Percentiles rank a stretch among this genome's conserved stretches.
Evolutionary conservation across 192 early-diverging fungal species (phyloP).

Genomic region (Cetraspora pellucida): DNA sequence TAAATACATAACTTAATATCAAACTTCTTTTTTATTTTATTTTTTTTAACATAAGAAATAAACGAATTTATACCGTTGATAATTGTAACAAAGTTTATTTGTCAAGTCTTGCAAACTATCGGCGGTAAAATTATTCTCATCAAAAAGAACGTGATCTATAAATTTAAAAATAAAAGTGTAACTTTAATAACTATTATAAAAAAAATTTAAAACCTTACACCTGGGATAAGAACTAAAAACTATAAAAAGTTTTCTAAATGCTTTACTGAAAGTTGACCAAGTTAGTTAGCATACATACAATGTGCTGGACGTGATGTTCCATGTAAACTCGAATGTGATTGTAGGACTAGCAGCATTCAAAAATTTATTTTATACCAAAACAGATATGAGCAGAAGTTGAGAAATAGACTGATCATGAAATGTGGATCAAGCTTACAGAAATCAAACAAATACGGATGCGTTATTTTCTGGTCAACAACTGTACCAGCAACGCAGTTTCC

Average conservation of each 20-base stretch:
- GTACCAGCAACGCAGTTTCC: slow-evolving; percentile 83
- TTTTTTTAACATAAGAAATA: background rate
- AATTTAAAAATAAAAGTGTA: slow-evolving; percentile 34
- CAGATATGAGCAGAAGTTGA: background rate
- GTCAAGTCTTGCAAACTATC: slow-evolving; percentile 88
- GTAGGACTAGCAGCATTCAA: slow-evolving; percentile 55
- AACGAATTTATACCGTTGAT: slow-evolving; percentile 56
- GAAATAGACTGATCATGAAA: background rate
- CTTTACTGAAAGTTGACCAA: background rate
- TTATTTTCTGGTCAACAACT: slow-evolving; percentile 66
- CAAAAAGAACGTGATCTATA: slow-evolving; percentile 77
- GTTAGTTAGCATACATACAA: slow-evolving; percentile 38
- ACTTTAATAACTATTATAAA: background rate
- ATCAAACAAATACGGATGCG: slow-evolving; percentile 73
- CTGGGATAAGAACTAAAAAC: no score
- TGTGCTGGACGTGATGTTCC: slow-evolving; percentile 91
- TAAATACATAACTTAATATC: background rate
- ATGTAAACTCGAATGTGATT: slow-evolving; percentile 90
- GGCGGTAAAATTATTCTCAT: slow-evolving; percentile 81
- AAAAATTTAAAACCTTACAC: no score
- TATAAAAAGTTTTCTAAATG: no score
- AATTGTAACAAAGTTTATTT: slow-evolving; percentile 88
- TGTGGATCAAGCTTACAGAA: slow-evolving; percentile 44
- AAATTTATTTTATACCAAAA: background rate
- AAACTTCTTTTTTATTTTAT: no score